Percentiles rank a stretch among this genome's conserved stretches.
phyloP scores from a whole-genome alignment of 2,329 filamentous ascomycete genomes.

The Talaromyces sp. region DNA sequence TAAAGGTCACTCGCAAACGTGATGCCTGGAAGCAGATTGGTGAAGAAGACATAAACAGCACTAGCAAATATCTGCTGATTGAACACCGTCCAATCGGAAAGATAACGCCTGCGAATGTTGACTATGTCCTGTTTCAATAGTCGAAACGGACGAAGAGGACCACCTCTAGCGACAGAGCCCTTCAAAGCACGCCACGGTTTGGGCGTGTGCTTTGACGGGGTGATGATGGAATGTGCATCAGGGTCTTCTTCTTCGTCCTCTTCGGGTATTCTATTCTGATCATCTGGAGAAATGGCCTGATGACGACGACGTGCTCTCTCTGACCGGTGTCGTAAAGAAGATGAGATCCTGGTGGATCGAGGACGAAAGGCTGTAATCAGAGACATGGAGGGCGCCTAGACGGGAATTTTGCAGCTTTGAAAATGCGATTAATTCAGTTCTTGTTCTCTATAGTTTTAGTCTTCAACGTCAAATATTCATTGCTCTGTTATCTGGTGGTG shows the following conservation, averaged over 20 bases:
- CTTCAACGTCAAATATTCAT: background rate
- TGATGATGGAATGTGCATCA: conserved; percentile 39
- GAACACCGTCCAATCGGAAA: conserved; percentile 59
- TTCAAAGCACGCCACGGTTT: conserved; percentile 31
- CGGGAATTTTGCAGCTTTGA: background rate
- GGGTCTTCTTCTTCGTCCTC: conserved; percentile 23
- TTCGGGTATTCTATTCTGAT: conserved; percentile 13
- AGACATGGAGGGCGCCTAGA: conserved; percentile 25
- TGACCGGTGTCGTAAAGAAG: conserved; percentile 28
- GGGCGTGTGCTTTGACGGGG: conserved; percentile 40
- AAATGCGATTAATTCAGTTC: background rate
- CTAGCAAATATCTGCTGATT: conserved; percentile 65
- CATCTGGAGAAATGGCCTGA: conserved; percentile 19
- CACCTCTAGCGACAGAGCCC: conserved; percentile 37
- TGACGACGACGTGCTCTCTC: conserved; percentile 23
- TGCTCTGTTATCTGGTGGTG: background rate
- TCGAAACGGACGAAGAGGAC: conserved; percentile 54
- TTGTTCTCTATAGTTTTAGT: background rate
- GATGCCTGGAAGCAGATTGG: conserved; percentile 64
- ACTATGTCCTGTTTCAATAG: conserved; percentile 51
- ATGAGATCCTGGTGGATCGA: conserved; percentile 31
- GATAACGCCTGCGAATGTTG: conserved; percentile 50
- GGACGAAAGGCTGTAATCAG: conserved; percentile 38
- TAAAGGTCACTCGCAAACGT: conserved; percentile 67
- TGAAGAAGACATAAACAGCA: conserved; percentile 66